Evolutionary conservation across 345 rosid species (phyloP).

Genomic region (Linum lewisii): DNA sequence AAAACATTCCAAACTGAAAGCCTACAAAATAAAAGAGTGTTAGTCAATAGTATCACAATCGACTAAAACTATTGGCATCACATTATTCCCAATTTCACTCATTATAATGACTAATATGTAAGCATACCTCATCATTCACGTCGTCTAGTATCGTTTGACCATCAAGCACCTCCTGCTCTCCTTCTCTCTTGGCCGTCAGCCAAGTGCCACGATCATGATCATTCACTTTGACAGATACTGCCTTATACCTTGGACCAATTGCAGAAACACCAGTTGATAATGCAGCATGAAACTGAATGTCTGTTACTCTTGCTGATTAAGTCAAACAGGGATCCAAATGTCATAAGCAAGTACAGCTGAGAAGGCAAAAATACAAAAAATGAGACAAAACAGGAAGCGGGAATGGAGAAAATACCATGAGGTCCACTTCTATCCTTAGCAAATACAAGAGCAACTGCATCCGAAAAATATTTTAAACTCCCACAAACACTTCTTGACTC

Average conservation of each 20-base stretch:
- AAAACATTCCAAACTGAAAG: too few species aligned
- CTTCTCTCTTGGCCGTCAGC: slow-evolving; percentile 69
- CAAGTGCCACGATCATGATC: slow-evolving; percentile 22
- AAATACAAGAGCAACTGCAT: slow-evolving; percentile 56
- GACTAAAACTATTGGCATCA: too few species aligned
- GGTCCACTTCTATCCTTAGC: slow-evolving; percentile 54
- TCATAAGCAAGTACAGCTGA: not conserved
- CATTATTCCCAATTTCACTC: too few species aligned
- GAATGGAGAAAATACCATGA: slow-evolving; percentile 41
- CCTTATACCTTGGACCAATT: slow-evolving; percentile 52
- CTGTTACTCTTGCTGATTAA: slow-evolving; percentile 40
- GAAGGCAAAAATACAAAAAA: not conserved
- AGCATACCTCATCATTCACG: slow-evolving; percentile 43
- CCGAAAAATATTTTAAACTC: slow-evolving; percentile 3
- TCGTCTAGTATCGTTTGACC: slow-evolving; percentile 50
- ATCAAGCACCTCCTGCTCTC: slow-evolving; percentile 46
- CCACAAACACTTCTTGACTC: slow-evolving; percentile 17
- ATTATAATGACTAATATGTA: too few species aligned
- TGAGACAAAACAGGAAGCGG: too few species aligned
- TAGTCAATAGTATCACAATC: too few species aligned
- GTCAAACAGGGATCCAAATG: slow-evolving; percentile 10
- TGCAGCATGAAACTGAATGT: slow-evolving; percentile 50
- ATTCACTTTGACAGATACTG: slow-evolving; percentile 37
- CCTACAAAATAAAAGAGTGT: too few species aligned
- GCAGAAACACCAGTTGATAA: slow-evolving; percentile 56